Evolutionary conservation across 2,329 filamentous ascomycete species (phyloP), one percentile per base, ranked within the genome.

Genomic region (Chaetomiaceae sp.): DNA sequence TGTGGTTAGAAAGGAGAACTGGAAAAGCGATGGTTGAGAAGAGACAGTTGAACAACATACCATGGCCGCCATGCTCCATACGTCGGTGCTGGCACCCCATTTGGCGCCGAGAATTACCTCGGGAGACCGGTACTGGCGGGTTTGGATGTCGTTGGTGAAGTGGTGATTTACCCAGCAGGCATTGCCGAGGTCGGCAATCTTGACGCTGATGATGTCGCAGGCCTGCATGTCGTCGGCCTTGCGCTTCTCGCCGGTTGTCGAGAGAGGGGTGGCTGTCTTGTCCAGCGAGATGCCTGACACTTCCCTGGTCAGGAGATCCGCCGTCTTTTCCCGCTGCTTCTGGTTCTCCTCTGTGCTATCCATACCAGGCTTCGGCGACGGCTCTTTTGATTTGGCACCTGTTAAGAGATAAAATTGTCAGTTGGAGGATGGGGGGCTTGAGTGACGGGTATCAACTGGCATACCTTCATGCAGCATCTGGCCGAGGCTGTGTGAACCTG

Each of bases 61-160:
- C 93, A 99, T 99, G 60, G 88, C 88, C 53, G 93, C 91, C 93
- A 99, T 99, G 71, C 92, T 97, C 93, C 93, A 99, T 7, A 97
- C 88, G 70, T 99, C 93, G 2, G 93, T 97, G 66, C 92, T 97
- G n/a, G 93, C 93, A 60, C 93, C 93, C 93, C 93, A 99, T 74
- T 97, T 97, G 3, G 90, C 83, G 34, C 93, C 93, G 17, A 99
- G 75, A 54, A 99, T 97, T 50, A 99, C 93, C 70, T 99, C 93
- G 1, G 93, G 93, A 1, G 93, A 97, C 51, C 93, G 81, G 70
- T 99, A 99, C 71, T 99, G 93, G 63, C 93, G 81, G 8, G 93
- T 99, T 68, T 99, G 93, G 63, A 99, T 99, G 67, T 99, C 93
- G 66, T 99, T 96, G 65, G 93, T 99, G 71, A 99, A 99, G 70